These are phyloP conservation scores for Cyberlindnera japonica DNA, from an alignment of 805 yeast genomes.

Conservation along the genomic window DNA sequence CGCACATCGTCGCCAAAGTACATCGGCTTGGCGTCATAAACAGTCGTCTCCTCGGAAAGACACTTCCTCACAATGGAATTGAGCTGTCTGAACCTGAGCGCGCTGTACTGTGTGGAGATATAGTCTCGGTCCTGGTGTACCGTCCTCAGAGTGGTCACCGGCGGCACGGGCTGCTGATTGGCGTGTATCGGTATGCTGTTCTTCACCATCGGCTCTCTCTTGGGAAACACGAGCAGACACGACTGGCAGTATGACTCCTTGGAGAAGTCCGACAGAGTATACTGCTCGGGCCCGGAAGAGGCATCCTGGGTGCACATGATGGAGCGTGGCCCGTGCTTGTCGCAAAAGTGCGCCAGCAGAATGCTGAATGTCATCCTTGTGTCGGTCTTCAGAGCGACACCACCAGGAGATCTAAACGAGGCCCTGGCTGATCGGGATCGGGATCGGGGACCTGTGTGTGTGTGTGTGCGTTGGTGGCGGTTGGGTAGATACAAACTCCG, in stretches of 20 bases:
- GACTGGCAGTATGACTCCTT: conserved; percentile 54
- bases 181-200: not conserved
- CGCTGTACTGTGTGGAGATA: conserved; percentile 60
- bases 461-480: too few relatives aligned
- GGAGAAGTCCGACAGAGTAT: conserved; percentile 37
- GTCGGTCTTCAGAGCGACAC: not conserved
- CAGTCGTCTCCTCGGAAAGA: conserved; percentile 62
- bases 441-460: too few relatives aligned
- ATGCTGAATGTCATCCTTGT: conserved; percentile 35
- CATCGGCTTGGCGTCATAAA: conserved; percentile 56
- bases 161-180: conserved; percentile 27
- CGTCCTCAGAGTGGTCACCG: conserved; percentile 34
- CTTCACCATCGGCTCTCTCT: conserved; percentile 12
- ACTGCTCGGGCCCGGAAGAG: conserved; percentile 20
- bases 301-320: conserved; percentile 57
- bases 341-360: conserved; percentile 72
- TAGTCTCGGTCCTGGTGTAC: conserved; percentile 26
- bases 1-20: conserved; percentile 58
- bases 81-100: conserved; percentile 48
- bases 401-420: not conserved
- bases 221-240: conserved; percentile 54
- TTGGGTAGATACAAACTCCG: too few relatives aligned
- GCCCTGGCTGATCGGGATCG: too few relatives aligned
- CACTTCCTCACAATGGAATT: conserved; percentile 60
- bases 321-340: conserved; percentile 70